Conservation (phyloP, 2,329 filamentous ascomycete genomes). For the Fusarium oligoseptatum region DNA sequence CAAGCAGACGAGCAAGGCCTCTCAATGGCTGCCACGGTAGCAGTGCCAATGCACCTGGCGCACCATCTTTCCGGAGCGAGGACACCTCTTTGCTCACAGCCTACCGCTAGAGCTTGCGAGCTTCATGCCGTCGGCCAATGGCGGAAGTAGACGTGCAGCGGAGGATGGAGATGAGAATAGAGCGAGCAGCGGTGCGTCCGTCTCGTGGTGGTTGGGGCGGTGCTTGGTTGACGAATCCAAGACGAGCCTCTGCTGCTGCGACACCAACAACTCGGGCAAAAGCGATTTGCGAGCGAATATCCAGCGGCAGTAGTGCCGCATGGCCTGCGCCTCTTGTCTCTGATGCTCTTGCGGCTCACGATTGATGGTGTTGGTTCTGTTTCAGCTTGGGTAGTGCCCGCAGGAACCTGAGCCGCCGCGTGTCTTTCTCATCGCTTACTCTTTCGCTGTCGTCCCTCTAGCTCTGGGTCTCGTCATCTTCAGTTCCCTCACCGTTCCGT, state of each 20-base stretch:
- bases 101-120: constrained; percentile 34
- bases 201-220: constrained; percentile 28
- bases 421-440: constrained; percentile 23
- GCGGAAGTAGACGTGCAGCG: constrained; percentile 14
- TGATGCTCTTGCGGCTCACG: constrained; percentile 34
- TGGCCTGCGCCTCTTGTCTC: constrained; percentile 34
- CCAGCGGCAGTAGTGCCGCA: constrained; percentile 21
- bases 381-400: constrained; percentile 26
- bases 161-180: constrained; percentile 32
- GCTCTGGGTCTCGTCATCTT: neutral
- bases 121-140: constrained; percentile 31
- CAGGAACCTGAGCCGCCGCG: constrained; percentile 21
- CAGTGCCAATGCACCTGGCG: constrained; percentile 40
- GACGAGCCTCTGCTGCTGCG: constrained; percentile 17
- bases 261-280: constrained; percentile 15
- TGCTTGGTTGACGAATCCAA: constrained; percentile 31
- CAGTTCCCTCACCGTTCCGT: constrained; percentile 23
- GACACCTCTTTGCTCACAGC: constrained; percentile 18
- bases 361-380: constrained; percentile 14
- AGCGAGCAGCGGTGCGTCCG: constrained; percentile 18
- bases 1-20: constrained; percentile 28
- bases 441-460: constrained; percentile 1
- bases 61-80: constrained; percentile 39
- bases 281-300: constrained; percentile 14
- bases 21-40: constrained; percentile 40